These are phyloP conservation scores for Podaxis sp. DNA, from an alignment of 768 basidiomycete species.

Conservation along the genomic window DNA sequence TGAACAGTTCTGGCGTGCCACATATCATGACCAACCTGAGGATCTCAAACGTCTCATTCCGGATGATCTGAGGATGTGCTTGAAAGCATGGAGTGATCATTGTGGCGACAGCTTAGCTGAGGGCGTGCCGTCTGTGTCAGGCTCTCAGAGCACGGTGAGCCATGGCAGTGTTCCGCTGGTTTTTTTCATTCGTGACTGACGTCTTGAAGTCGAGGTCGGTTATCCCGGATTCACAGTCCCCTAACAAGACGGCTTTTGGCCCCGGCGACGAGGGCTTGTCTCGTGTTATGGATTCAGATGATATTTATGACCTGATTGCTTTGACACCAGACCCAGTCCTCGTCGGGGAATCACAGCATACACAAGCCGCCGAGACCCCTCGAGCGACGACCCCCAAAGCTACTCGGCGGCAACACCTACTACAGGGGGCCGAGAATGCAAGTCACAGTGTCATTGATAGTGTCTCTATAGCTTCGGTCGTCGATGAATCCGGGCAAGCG, in stretches of 20 bases:
- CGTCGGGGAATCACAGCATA: not conserved
- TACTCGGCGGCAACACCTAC: not conserved
- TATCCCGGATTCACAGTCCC: conserved; percentile 12
- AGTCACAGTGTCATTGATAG: not conserved
- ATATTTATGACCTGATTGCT: not conserved
- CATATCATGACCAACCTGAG: conserved; percentile 44
- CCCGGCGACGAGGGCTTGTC: not conserved
- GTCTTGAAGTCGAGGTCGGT: conserved; percentile 7
- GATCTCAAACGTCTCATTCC: conserved; percentile 41
- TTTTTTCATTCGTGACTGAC: not conserved
- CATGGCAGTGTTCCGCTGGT: not conserved
- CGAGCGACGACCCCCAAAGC: not conserved
- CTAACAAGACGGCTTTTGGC: not conserved
- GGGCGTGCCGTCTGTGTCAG: conserved; percentile 38
- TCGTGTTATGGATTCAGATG: not conserved
- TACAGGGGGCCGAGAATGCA: not conserved
- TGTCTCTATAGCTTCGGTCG: not conserved
- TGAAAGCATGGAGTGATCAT: conserved; percentile 46
- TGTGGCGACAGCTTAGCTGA: conserved; percentile 49
- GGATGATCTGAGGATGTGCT: conserved; percentile 38
- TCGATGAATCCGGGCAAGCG: not conserved
- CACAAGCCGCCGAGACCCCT: not conserved
- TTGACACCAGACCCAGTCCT: not conserved
- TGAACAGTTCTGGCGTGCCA: conserved; percentile 55
- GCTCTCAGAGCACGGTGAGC: conserved; percentile 17